Evolutionary conservation across 257 asterid species (phyloP).

Genomic region (Cordia subcordata): DNA sequence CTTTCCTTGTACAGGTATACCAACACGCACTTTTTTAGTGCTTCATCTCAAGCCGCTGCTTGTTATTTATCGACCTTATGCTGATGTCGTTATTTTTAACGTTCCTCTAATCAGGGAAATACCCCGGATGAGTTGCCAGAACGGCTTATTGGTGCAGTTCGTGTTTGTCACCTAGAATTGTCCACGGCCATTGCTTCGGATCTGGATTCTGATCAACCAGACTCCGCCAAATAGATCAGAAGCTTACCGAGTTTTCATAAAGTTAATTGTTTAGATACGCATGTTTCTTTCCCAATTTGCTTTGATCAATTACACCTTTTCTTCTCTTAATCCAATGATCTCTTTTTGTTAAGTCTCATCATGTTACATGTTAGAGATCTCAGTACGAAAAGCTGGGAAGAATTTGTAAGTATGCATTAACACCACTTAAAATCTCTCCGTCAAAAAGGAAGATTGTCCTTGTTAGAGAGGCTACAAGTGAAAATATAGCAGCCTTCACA

Average conservation of each 20-base stretch:
- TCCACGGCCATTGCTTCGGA: constrained; percentile 37
- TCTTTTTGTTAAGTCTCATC: too few relatives aligned
- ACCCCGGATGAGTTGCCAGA: constrained; percentile 44
- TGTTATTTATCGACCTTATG: background rate
- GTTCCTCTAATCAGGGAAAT: constrained; percentile 24
- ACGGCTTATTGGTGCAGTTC: constrained; percentile 42
- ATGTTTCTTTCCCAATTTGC: too few relatives aligned
- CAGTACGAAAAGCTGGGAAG: too few relatives aligned
- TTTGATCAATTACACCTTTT: too few relatives aligned
- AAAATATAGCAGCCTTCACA: too few relatives aligned
- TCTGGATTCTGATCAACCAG: constrained; percentile 26
- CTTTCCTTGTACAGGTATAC: constrained; percentile 94
- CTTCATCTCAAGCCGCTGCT: background rate
- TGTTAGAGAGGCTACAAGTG: too few relatives aligned
- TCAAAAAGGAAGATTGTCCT: too few relatives aligned
- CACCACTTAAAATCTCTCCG: too few relatives aligned
- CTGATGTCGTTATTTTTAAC: background rate
- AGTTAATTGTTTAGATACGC: background rate
- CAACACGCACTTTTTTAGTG: background rate
- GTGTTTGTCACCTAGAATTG: constrained; percentile 39
- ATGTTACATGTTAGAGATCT: too few relatives aligned
- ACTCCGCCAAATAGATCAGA: constrained; percentile 12
- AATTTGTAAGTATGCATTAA: too few relatives aligned
- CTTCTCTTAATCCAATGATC: too few relatives aligned
- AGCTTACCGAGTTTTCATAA: constrained; percentile 1